phyloP scores from a whole-genome alignment of 2,329 filamentous ascomycete genomes.

The Phaeosphaeria sp. region DNA sequence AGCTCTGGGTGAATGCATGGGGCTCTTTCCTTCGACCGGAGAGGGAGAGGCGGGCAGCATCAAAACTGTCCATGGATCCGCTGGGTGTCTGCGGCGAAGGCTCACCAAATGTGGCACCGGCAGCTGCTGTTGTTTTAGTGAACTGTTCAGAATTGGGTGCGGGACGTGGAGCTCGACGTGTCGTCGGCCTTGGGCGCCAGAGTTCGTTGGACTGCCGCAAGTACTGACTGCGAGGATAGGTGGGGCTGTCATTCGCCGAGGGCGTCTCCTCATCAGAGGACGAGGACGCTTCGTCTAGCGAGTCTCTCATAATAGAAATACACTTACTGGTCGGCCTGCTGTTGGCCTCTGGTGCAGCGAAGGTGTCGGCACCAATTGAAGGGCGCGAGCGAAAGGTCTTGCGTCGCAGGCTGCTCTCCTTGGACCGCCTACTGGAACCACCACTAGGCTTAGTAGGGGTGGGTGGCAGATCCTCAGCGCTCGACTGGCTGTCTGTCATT shows the following conservation, averaged over 20 bases:
- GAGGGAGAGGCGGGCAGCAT: conserved; percentile 83
- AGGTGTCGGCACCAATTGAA: conserved; percentile 56
- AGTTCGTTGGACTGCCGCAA: conserved; percentile 45
- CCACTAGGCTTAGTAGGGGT: conserved; percentile 82
- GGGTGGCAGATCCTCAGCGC: conserved; percentile 80
- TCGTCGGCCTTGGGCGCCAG: conserved; percentile 50
- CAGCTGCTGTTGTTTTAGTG: conserved; percentile 57
- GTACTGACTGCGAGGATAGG: conserved; percentile 48
- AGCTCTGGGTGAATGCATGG: conserved; percentile 46
- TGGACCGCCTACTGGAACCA: conserved; percentile 54
- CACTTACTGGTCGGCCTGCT: conserved; percentile 48
- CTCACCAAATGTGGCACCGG: conserved; percentile 62
- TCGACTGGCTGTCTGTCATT: conserved; percentile 61
- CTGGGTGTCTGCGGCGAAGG: conserved; percentile 79
- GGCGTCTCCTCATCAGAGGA: conserved; percentile 40
- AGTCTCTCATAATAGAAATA: conserved; percentile 5
- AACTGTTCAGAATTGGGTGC: conserved; percentile 5
- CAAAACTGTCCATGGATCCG: conserved; percentile 75
- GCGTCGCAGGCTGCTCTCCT: conserved; percentile 59
- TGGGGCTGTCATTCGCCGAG: conserved; percentile 35
- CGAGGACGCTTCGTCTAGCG: conserved; percentile 37
- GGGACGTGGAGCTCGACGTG: conserved; percentile 42
- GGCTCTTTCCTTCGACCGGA: conserved; percentile 61
- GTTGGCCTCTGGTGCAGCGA: conserved; percentile 47
- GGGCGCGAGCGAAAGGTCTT: conserved; percentile 55